Conservation (phyloP, 2,329 filamentous ascomycete genomes). For the Pyrenochaeta sp. region DNA sequence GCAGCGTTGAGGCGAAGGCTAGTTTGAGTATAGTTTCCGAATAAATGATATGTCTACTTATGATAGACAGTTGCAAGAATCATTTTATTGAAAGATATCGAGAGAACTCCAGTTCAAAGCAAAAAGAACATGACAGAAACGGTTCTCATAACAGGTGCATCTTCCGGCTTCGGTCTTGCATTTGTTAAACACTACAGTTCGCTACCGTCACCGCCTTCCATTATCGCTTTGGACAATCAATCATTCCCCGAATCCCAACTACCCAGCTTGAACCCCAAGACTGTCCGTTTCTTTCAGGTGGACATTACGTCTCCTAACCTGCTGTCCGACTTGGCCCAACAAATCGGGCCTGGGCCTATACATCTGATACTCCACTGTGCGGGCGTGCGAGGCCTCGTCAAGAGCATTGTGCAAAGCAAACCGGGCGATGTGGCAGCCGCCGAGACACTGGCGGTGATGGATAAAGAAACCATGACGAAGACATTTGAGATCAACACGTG, state of each 20-base stretch:
- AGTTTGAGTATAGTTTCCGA: neutral
- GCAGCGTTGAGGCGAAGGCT: neutral
- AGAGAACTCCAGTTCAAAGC: neutral
- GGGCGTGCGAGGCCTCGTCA: constrained; percentile 56
- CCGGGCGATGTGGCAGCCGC: constrained; percentile 48
- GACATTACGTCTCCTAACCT: constrained; percentile 20
- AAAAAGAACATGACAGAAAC: constrained; percentile 63
- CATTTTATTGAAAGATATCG: too few species aligned
- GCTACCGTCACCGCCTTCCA: constrained; percentile 7
- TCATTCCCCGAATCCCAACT: constrained; percentile 3
- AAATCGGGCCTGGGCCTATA: constrained; percentile 33
- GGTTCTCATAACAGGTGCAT: constrained; percentile 90
- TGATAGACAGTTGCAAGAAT: too few species aligned
- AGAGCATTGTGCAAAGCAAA: constrained; percentile 25
- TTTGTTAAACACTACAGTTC: constrained; percentile 49
- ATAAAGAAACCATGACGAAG: constrained; percentile 46
- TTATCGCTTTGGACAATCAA: constrained; percentile 32
- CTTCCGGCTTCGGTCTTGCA: constrained; percentile 85
- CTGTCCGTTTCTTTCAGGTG: constrained; percentile 14
- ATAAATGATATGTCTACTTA: too few species aligned
- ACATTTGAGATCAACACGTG: constrained; percentile 55
- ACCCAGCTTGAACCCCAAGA: neutral
- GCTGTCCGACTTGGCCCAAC: constrained; percentile 19
- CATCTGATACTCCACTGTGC: constrained; percentile 55
- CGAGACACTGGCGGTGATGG: constrained; percentile 54